Conservation (phyloP, 2,329 filamentous ascomycete species). For the Fusarium foetens region DNA sequence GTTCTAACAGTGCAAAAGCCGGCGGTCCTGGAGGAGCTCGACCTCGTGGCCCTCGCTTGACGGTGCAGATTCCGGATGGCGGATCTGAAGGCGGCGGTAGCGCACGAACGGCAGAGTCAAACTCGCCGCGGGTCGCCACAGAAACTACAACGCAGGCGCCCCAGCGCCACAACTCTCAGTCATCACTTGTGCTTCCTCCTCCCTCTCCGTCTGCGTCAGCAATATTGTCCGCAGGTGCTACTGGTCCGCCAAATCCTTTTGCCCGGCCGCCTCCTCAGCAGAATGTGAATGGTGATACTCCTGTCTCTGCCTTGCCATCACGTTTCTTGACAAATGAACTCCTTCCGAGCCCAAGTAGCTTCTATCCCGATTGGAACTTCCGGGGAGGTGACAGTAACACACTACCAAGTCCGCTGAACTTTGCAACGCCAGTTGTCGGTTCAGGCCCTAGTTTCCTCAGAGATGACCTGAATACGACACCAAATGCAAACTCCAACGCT, state of each 20-base stretch:
- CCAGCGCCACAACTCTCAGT: slow-evolving; percentile 66
- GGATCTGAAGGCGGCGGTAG: slow-evolving; percentile 77
- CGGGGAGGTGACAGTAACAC: slow-evolving; percentile 80
- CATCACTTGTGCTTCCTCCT: slow-evolving; percentile 84
- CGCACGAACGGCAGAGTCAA: slow-evolving; percentile 74
- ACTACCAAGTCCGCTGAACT: slow-evolving; percentile 90
- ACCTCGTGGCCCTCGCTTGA: slow-evolving; percentile 81
- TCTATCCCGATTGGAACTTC: slow-evolving; percentile 93
- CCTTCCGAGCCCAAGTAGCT: slow-evolving; percentile 88
- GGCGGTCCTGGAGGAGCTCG: slow-evolving; percentile 69
- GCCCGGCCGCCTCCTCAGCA: slow-evolving; percentile 84
- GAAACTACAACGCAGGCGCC: slow-evolving; percentile 66
- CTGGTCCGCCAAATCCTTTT: slow-evolving; percentile 94
- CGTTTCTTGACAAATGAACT: slow-evolving; percentile 90
- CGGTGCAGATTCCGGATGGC: slow-evolving; percentile 94
- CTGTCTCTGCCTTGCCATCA: slow-evolving; percentile 92
- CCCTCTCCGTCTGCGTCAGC: slow-evolving; percentile 90
- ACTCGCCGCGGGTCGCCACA: slow-evolving; percentile 69
- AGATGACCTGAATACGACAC: slow-evolving; percentile 54
- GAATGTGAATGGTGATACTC: slow-evolving; percentile 69
- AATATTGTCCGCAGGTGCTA: slow-evolving; percentile 88
- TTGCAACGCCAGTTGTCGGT: slow-evolving; percentile 80
- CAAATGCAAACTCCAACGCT: slow-evolving; percentile 23
- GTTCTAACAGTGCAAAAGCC: slow-evolving; percentile 79
- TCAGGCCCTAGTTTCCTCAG: slow-evolving; percentile 71